Base-by-base conservation (phyloP, 2,329 filamentous ascomycete genomes). In the Rhinocladiella similis region DNA sequence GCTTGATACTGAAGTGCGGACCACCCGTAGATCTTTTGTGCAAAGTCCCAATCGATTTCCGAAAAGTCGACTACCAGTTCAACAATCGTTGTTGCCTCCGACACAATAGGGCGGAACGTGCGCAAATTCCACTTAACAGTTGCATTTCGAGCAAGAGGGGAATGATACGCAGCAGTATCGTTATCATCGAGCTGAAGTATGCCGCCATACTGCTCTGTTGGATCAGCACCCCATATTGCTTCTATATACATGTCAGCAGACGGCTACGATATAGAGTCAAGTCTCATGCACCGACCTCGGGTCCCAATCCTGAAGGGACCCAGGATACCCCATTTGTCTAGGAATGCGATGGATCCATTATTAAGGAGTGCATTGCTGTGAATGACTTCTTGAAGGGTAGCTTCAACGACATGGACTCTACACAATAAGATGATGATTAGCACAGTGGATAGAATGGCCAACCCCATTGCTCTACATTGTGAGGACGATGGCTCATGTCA, bases 241-340 rank as follows among this genome's bases (percentile, higher is more conserved):
- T 84, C 82, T 83, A 27, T 45, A 1, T 41, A 25, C 39, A 62
- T 47, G 53, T 62, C 53, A 55, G 48, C 38, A 33, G 38, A 41
- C 6, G 38, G 38, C 29, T 9, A 33, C 29, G 10, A n/a, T 35
- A 13, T 9, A 35, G 47, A 42, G 18, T 41, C 22, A 22, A 33
- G 49, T 5, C 19, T 22, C 18, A 27, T 14, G 5, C 13, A 19
- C 46, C 33, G 75, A 79, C 81, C 81, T 79, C 82, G 73, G 53
- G 81, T 85, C 57, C 83, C 83, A 54, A 80, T 77, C 60, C 80
- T 77, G 63, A 84, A 85, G 6, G 82, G 83, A 2, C 82, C 83
- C 19, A 85, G 71, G 19, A 82, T 64, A 50, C 82, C 68, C 81
- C 81, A 83, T 25, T 25, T 53, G n/a, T 56, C 41, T 9, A 69